A percentile compares a stretch with the other conserved stretches of the same genome.
Evolutionary conservation across 192 early-diverging fungal genomes (phyloP).

Genomic region (Pecoramyces ruminantium): DNA sequence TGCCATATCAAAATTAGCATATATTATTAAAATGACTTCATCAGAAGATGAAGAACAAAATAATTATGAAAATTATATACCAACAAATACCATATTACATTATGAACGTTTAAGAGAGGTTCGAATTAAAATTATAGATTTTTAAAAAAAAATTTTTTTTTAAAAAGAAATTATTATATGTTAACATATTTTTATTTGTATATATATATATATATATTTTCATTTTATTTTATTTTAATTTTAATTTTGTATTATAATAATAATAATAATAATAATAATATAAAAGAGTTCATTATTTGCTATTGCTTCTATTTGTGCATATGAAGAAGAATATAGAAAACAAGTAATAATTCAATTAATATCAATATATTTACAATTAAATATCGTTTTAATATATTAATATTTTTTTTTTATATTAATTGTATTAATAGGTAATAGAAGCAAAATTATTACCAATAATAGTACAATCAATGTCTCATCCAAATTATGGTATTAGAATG

Average conservation of each 20-base stretch:
- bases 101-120: slow-evolving; percentile 51
- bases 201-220: no score
- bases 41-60: slow-evolving; percentile 12
- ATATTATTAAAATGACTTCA: slow-evolving; percentile 25
- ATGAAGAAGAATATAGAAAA: slow-evolving; percentile 54
- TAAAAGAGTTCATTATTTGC: slow-evolving; percentile 47
- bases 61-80: not conserved
- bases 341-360: no score
- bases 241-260: no score
- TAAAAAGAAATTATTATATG: no score
- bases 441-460: slow-evolving; percentile 56
- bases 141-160: no score
- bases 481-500: slow-evolving; percentile 30
- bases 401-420: no score
- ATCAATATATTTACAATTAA: no score
- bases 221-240: no score
- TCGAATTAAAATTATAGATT: no score
- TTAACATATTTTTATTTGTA: no score
- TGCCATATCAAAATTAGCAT: slow-evolving; percentile 42
- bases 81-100: slow-evolving; percentile 9
- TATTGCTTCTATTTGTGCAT: slow-evolving; percentile 48
- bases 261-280: not conserved
- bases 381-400: no score
- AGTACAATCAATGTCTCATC: slow-evolving; percentile 40
- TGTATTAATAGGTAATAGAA: slow-evolving; percentile 37